Base-by-base conservation (phyloP, 2,329 filamentous ascomycete species). In the Colletotrichum incanum region DNA sequence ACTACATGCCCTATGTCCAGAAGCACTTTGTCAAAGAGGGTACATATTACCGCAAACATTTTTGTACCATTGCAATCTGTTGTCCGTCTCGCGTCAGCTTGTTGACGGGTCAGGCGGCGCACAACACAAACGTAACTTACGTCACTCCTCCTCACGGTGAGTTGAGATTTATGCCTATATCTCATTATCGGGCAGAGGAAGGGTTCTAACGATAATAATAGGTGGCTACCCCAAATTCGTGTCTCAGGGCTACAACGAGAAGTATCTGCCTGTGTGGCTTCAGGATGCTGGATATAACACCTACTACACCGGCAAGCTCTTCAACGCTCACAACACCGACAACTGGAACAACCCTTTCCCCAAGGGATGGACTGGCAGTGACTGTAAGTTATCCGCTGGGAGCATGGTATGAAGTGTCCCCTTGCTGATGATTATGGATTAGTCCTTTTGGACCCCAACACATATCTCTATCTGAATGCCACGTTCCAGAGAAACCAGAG, bases 251-350 rank as follows among this genome's bases (percentile, higher is more conserved):
- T 85, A 90, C 72, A 93, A 94, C 70, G 86, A 91, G 1, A 87
- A 91, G 45, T 93, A 92, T 72, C 85, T 94, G 0, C 92, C 92
- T 0, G 78, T 94, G 0, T 94, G 92, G 92, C 80, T 94, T n/a
- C 90, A 93, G 74, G 79, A 87, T 5, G 89, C 88, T 0, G 92
- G 91, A 0, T 94, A 94, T 77, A 88, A 89, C 74, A 93, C 92
- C 0, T 93, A 93, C 76, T 94, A 94, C 76, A 89, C 89, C 0
- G 93, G 91, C n/a, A 94, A 94, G 77, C 83, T 93, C 5, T 92
- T 92, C 81, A 94, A 94, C 74, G 84, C 86, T 0, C 91, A 93
- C 63, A 88, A 83, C 0, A 83, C 88, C 1, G 76, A 84, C 0
- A 93, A 92, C 71, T 94, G 93, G 77, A 82, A 92, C 76, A 82